phyloP scores from a whole-genome alignment of 1,284 basidiomycete genomes.

The Termitomyces sp. region DNA sequence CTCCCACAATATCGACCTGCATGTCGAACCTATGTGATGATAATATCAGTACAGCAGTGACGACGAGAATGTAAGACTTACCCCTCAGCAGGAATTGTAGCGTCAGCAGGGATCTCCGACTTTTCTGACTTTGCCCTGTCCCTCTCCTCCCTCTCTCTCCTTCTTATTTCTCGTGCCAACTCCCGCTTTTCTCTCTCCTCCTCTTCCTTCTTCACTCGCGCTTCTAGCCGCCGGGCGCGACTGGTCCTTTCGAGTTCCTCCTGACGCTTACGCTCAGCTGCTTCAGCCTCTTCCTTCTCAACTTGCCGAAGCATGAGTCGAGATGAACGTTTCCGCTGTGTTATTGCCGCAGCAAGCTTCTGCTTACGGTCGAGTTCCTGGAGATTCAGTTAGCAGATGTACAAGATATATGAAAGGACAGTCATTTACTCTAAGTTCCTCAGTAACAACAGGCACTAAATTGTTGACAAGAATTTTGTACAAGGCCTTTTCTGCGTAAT shows the following conservation, averaged over 20 bases:
- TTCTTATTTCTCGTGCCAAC: constrained; percentile 31
- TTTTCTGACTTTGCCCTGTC: constrained; percentile 26
- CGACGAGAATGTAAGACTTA: constrained; percentile 14
- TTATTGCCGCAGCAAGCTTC: constrained; percentile 62
- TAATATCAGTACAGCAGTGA: neutral
- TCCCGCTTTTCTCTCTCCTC: constrained; percentile 54
- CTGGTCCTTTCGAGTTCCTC: constrained; percentile 64
- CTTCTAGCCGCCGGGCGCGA: constrained; percentile 58
- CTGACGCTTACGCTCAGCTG: constrained; percentile 45
- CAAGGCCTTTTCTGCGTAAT: constrained; percentile 76
- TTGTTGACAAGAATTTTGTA: constrained; percentile 61
- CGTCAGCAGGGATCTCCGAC: constrained; percentile 9
- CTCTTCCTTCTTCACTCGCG: constrained; percentile 60
- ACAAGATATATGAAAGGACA: neutral
- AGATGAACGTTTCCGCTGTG: constrained; percentile 78
- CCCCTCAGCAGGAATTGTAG: constrained; percentile 16
- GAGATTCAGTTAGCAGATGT: constrained; percentile 15
- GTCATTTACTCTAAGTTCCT: constrained; percentile 53
- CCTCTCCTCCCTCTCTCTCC: constrained; percentile 32
- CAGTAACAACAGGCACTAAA: constrained; percentile 63
- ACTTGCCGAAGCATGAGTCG: constrained; percentile 73
- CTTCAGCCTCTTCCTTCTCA: constrained; percentile 64
- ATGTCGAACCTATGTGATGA: neutral
- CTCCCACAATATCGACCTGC: constrained; percentile 11
- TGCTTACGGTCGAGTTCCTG: constrained; percentile 63